These are phyloP conservation scores for Phytophthora ramorum DNA, from an alignment of 352 stramenopile genomes.

Conservation along the genomic window DNA sequence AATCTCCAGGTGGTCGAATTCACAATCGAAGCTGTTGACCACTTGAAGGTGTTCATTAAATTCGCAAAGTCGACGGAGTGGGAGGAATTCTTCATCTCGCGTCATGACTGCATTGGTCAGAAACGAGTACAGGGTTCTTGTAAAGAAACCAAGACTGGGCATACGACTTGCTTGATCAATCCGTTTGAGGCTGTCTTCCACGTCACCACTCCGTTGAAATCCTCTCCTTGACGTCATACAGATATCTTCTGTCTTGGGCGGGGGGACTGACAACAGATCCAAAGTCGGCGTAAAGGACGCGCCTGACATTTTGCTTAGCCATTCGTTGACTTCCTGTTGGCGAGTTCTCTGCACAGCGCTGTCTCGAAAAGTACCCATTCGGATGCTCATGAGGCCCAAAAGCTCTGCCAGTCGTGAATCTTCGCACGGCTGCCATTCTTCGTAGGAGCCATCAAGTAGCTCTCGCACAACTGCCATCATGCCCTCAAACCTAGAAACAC, in stretches of 20 bases:
- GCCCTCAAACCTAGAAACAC: constrained; percentile 7
- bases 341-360: constrained; percentile 18
- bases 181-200: constrained; percentile 16
- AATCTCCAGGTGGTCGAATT: constrained; percentile 11
- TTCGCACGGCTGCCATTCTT: constrained; percentile 22
- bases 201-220: constrained; percentile 17
- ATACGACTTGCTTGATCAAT: constrained; percentile 16
- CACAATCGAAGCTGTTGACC: constrained; percentile 10
- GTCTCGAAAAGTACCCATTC: constrained; percentile 12
- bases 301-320: constrained; percentile 22
- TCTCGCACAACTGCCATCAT: constrained; percentile 14
- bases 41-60: constrained; percentile 18
- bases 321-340: constrained; percentile 12
- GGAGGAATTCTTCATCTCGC: constrained; percentile 2
- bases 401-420: constrained; percentile 15
- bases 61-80: constrained; percentile 4
- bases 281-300: constrained; percentile 14
- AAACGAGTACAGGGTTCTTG: constrained; percentile 12
- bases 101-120: constrained; percentile 11
- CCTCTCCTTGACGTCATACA: constrained; percentile 7
- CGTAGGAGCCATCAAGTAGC: constrained; percentile 16
- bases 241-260: neutral
- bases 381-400: constrained; percentile 15
- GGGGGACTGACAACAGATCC: constrained; percentile 7
- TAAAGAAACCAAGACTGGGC: constrained; percentile 9